Evolutionary conservation across 2,329 filamentous ascomycete genomes (phyloP), one percentile per base, ranked within the genome.

Genomic region (Lasiodiplodia hormozganensis): DNA sequence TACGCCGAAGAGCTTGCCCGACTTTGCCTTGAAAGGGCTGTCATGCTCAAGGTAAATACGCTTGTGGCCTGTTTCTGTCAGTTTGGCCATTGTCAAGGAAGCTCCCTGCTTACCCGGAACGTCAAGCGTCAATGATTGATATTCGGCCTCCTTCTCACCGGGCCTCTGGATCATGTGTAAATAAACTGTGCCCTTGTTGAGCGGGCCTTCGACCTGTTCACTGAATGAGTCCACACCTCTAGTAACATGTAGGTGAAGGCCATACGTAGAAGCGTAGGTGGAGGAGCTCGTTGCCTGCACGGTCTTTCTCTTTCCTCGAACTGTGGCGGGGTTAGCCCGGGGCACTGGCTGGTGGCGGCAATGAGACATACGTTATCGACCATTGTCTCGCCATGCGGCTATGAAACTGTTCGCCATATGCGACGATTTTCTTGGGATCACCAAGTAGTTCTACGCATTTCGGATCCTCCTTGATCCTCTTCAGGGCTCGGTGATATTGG

Each of bases 401-500:
- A 78, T 85, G 86, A 1, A 92, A 94, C 69, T 90, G 87, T 72
- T 97, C 93, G 49, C 95, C 95, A 78, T 91, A 92, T 0, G 94
- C 93, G 25, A 84, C 85, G 68, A 98, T 95, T 76, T 89, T 89
- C 49, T 76, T 77, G 10, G 74, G 81, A 18, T 93, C 89, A 16
- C 94, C 94, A 1, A 98, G 86, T 7, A 97, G 78, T 68, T 90
- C 88, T 34, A 89, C 83, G 76, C 92, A 96, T 68, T 88, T 85
- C 0, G 86, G 78, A 75, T 96, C 91, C 65, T 86, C 85, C 77
- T 90, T 92, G 77, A 98, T 89, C 70, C 89, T 89, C 75, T 92
- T 88, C 58, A 96, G 91, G 0, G 93, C 92, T 71, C 92, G 90
- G 82, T 96, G 97, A 85, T 97, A 97, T 77, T 96, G 89, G 68